phyloP scores from a whole-genome alignment of 2,329 filamentous ascomycete species.

The Apiospora arundinis region DNA sequence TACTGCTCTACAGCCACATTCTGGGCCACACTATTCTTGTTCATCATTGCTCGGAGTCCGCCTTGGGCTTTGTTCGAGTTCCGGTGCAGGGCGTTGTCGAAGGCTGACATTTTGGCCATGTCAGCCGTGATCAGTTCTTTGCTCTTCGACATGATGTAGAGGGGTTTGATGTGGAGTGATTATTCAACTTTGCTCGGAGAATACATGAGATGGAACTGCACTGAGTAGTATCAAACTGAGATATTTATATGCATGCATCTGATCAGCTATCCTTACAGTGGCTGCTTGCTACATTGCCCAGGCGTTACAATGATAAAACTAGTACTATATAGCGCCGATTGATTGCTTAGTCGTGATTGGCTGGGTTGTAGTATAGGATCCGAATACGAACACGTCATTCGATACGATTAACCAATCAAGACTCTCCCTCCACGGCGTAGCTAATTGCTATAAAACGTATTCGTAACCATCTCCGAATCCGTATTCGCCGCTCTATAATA shows the following conservation, averaged over 20 bases:
- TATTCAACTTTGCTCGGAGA: background rate
- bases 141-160: slow-evolving; percentile 11
- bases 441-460: background rate
- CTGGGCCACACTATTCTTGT: slow-evolving; percentile 70
- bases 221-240: background rate
- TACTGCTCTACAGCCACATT: slow-evolving; percentile 75
- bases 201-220: background rate
- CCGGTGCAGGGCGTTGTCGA: slow-evolving; percentile 70
- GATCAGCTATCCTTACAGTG: background rate
- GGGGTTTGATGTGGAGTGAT: background rate
- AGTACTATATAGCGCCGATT: background rate
- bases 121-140: slow-evolving; percentile 23
- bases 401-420: background rate
- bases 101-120: slow-evolving; percentile 38
- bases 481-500: background rate
- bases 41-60: slow-evolving; percentile 68
- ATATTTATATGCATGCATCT: background rate
- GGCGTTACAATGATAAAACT: background rate
- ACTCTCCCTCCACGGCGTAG: background rate
- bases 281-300: background rate
- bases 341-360: slow-evolving; percentile 4
- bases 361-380: background rate
- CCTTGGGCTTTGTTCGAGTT: slow-evolving; percentile 60
- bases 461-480: background rate
- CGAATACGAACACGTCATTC: slow-evolving; percentile 12